Conservation (phyloP, 805 yeast genomes). For the Wickerhamiella sergipiensis region DNA sequence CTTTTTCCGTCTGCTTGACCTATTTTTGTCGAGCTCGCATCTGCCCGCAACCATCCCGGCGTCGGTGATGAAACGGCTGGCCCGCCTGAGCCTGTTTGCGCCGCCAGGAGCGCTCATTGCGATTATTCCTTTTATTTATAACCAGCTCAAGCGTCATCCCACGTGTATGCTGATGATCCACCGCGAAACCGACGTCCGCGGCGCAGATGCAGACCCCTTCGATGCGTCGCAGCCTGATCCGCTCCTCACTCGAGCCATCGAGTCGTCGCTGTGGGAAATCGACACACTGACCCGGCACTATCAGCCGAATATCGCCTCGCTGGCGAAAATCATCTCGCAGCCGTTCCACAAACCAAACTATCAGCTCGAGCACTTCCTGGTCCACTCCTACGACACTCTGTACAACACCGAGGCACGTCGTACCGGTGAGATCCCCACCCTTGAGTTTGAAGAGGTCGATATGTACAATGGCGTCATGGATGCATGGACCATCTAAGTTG, state of each 20-base stretch:
- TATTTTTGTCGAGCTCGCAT: constrained; percentile 79
- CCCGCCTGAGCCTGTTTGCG: constrained; percentile 59
- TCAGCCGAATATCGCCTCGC: constrained; percentile 88
- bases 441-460: constrained; percentile 38
- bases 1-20: constrained; percentile 73
- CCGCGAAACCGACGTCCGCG: constrained; percentile 18
- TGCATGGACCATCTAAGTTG: neutral
- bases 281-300: constrained; percentile 69
- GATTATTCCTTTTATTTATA: constrained; percentile 81
- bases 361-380: constrained; percentile 86
- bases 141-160: constrained; percentile 81
- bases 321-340: constrained; percentile 77
- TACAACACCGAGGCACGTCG: constrained; percentile 36
- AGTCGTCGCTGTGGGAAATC: constrained; percentile 86
- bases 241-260: constrained; percentile 59
- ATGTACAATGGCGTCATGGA: constrained; percentile 10
- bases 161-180: constrained; percentile 86
- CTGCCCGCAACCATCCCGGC: constrained; percentile 73
- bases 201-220: constrained; percentile 45
- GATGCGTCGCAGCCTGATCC: constrained; percentile 58
- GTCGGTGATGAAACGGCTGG: constrained; percentile 71
- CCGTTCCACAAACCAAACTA: constrained; percentile 76
- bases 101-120: constrained; percentile 85
- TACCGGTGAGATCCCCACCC: constrained; percentile 37
- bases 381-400: constrained; percentile 69